These are phyloP conservation scores for Posidonia oceanica DNA, from an alignment of 116 monocot genomes.

Conservation along the genomic window DNA sequence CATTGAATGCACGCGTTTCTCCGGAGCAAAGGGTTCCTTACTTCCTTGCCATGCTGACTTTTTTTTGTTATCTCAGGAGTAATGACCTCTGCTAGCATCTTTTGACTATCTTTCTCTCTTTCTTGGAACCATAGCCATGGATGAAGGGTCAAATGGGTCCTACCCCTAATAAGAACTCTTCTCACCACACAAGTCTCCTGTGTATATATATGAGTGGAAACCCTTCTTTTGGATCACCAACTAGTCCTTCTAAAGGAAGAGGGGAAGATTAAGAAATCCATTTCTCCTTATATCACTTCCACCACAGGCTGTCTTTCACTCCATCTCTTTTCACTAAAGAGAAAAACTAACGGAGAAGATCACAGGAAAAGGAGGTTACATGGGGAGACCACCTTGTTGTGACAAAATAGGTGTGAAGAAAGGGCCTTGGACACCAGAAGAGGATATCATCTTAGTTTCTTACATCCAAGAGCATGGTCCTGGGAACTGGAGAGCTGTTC, in stretches of 20 bases:
- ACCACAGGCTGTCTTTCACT: neutral
- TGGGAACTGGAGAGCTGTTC: constrained; percentile 61
- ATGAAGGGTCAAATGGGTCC: constrained; percentile 8
- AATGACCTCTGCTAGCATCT: constrained; percentile 2
- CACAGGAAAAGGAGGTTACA: constrained; percentile 5
- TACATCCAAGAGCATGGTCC: constrained; percentile 63
- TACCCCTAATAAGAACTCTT: neutral
- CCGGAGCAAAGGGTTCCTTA: neutral
- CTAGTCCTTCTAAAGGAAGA: neutral
- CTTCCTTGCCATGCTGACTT: constrained; percentile 8
- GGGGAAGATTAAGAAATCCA: neutral
- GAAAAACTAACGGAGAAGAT: neutral
- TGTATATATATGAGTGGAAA: constrained; percentile 20
- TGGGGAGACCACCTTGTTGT: constrained; percentile 57
- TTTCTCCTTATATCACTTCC: neutral
- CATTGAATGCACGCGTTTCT: constrained; percentile 15
- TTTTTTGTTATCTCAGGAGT: neutral
- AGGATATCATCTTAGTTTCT: constrained; percentile 56
- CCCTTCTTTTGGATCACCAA: constrained; percentile 10
- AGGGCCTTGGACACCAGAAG: constrained; percentile 65
- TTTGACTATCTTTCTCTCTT: constrained; percentile 6
- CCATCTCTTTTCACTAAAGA: neutral
- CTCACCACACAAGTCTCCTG: neutral
- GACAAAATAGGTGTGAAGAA: constrained; percentile 57
- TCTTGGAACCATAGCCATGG: constrained; percentile 1